phyloP scores from a whole-genome alignment of 352 stramenopile species.

The Phytopythium aichiense region DNA sequence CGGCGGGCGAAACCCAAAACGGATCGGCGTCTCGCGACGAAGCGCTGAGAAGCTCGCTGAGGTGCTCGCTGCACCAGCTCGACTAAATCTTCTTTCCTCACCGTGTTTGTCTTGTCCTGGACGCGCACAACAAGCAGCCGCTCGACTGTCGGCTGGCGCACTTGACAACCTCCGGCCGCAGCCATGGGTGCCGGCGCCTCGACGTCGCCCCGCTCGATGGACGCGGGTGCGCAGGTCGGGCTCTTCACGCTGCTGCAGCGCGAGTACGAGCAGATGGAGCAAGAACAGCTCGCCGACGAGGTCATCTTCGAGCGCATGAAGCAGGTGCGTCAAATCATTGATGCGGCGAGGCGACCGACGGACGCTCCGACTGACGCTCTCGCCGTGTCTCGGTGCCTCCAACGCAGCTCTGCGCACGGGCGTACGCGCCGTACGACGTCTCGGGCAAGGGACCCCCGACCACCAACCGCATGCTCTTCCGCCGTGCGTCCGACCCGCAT shows the following conservation, averaged over 20 bases:
- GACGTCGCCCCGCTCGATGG: slow-evolving; percentile 12
- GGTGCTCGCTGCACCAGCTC: background rate
- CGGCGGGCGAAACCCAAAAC: slow-evolving; percentile 4
- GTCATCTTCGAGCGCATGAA: slow-evolving; percentile 79
- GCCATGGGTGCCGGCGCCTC: slow-evolving; percentile 44
- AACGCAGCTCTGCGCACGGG: slow-evolving; percentile 31
- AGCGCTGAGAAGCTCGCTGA: background rate
- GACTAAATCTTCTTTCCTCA: background rate
- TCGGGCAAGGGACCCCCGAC: slow-evolving; percentile 22
- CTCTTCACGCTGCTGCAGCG: slow-evolving; percentile 53
- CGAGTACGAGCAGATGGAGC: slow-evolving; percentile 65
- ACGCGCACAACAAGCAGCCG: background rate
- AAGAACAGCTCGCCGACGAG: slow-evolving; percentile 50
- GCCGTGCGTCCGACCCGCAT: slow-evolving; percentile 47
- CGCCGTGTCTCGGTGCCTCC: background rate
- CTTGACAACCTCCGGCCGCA: background rate
- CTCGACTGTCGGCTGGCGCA: background rate
- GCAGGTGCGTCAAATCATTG: slow-evolving; percentile 22
- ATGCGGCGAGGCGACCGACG: too few species aligned
- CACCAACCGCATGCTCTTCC: slow-evolving; percentile 35
- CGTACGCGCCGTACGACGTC: slow-evolving; percentile 35
- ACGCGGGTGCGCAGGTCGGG: slow-evolving; percentile 27
- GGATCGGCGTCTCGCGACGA: background rate
- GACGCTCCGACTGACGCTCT: too few species aligned
- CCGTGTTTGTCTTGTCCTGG: background rate